Percentiles rank a stretch among this genome's conserved stretches.
phyloP scores from a whole-genome alignment of 148 eudicot species.

The Vaccinium vitisidaea region DNA sequence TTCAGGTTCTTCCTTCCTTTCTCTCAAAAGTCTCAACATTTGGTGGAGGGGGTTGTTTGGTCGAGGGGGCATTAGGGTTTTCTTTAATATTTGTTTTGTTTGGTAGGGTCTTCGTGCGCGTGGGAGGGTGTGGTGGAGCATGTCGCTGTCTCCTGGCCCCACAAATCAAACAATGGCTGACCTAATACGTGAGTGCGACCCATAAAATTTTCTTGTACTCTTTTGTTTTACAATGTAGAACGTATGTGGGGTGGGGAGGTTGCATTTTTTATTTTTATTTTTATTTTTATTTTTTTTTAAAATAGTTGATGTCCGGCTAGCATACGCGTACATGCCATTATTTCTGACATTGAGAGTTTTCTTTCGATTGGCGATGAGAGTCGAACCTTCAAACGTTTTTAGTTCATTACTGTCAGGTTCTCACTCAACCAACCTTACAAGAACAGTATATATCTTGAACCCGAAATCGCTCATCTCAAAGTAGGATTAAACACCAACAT shows the following conservation, averaged over 20 bases:
- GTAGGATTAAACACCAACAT: not conserved
- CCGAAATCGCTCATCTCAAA: not conserved
- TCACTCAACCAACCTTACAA: not conserved
- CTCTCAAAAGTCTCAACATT: not conserved
- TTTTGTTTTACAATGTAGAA: not conserved
- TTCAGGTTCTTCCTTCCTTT: not conserved
- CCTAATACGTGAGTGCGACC: not conserved
- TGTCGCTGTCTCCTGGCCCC: conserved; percentile 28
- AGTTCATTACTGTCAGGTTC: not conserved
- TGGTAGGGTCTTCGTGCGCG: conserved; percentile 31
- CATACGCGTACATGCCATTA: no score
- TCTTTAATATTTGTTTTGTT: not conserved
- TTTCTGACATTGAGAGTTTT: no score
- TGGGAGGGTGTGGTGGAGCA: conserved; percentile 33
- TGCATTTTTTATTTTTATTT: no score
- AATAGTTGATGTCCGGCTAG: no score
- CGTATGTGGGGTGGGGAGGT: no score
- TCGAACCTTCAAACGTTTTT: no score
- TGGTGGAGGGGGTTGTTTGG: conserved; percentile 17
- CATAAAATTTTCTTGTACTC: not conserved
- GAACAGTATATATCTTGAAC: not conserved
- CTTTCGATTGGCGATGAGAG: no score
- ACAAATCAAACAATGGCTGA: not conserved
- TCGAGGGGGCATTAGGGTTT: conserved; percentile 24
- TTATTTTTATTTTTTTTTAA: no score